Evolutionary conservation across 768 basidiomycete species (phyloP), one percentile per base, ranked within the genome.

Genomic region (Gelatoporia subvermispora): DNA sequence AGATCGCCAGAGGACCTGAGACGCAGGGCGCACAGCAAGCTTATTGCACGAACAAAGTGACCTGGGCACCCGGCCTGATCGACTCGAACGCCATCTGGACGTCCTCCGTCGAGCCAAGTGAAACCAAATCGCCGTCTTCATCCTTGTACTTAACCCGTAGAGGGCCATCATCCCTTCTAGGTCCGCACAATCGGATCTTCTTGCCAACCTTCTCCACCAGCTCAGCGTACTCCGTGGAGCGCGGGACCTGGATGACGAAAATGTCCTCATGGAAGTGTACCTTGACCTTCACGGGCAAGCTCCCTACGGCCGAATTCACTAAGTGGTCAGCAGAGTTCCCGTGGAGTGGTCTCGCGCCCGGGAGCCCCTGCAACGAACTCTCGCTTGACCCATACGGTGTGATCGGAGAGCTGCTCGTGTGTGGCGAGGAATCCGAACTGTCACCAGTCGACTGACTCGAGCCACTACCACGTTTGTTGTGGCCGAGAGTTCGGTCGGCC

Each of bases 181-280:
- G 88, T 17, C 91, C 91, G 64, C 93, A 95, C 22, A 94, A 74
- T 24, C 91, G 79, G 57, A 97, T 94, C 79, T 97, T 98, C 70
- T 84, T 83, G 28, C 88, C 85, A 1, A 98, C 91, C 63, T 85
- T 87, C 65, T 93, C 88, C 45, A 94, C 86, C 45, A 98, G 74
- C 38, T 93, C 88, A 45, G 71, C 74, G 66, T 85, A 94, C 63
- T 88, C 82, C 28, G 89, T 90, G 52, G 73, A 68, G 52, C 85
- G 78, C 37, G 88, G 78, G 21, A 95, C 91, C 67, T 92, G 88
- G 49, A 97, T 89, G 53, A 95, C 87, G 62, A 97, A 98, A 40
- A 96, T 88, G 64, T 96, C 93, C 58, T 94, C 89, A 60, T 91
- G 84, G 72, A 88, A 97, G 65, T 90, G 88, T 45, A 97, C 92